Conservation (phyloP, 805 yeast species). For the Yamadazyma endophytica region DNA sequence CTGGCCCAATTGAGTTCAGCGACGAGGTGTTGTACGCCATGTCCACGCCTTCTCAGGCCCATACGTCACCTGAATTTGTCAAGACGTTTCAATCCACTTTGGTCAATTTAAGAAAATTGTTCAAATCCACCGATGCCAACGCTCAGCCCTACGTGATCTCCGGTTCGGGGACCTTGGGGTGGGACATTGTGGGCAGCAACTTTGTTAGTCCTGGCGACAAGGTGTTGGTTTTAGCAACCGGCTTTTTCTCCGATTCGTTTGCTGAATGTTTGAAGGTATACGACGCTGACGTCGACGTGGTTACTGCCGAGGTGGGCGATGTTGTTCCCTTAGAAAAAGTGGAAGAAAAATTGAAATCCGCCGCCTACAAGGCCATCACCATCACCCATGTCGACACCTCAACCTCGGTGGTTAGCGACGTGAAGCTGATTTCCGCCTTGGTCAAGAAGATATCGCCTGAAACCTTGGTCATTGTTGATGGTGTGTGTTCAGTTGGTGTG, state of each 20-base stretch:
- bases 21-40: constrained; percentile 75
- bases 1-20: constrained; percentile 85
- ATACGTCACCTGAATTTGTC: constrained; percentile 81
- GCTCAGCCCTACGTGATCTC: constrained; percentile 80
- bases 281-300: constrained; percentile 70
- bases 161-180: constrained; percentile 93
- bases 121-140: constrained; percentile 57
- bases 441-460: constrained; percentile 69
- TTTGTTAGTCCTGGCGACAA: constrained; percentile 60
- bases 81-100: constrained; percentile 67
- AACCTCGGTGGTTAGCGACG: constrained; percentile 83
- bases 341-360: constrained; percentile 48
- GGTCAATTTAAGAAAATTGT: constrained; percentile 64
- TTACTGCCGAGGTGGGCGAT: constrained; percentile 73
- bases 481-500: constrained; percentile 91
- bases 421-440: constrained; percentile 56
- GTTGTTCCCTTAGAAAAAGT: constrained; percentile 55
- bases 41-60: constrained; percentile 83
- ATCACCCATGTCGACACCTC: constrained; percentile 96
- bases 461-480: constrained; percentile 82
- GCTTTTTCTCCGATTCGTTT: constrained; percentile 81
- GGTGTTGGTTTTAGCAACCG: constrained; percentile 82
- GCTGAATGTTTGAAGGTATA: constrained; percentile 71
- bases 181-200: constrained; percentile 87
- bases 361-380: constrained; percentile 65